Conservation (phyloP, 179 eudicot species). For the Drosera spatulata region DNA sequence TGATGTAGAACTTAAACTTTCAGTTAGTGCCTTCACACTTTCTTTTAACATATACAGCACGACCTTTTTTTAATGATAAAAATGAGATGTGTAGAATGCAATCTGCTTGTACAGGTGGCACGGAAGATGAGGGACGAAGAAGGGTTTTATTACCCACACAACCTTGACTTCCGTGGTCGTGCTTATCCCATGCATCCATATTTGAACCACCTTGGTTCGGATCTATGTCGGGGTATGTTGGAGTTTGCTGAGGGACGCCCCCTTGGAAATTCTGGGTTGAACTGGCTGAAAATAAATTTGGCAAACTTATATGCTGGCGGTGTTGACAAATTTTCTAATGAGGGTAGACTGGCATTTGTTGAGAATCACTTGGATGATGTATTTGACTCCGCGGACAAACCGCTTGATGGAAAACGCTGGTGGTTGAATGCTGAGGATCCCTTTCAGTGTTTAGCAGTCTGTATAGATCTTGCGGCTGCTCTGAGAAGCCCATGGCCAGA, state of each 20-base stretch:
- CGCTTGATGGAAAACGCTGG: constrained; percentile 93
- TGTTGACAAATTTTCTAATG: constrained; percentile 83
- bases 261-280: constrained; percentile 68
- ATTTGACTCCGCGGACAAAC: constrained; percentile 92
- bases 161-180: constrained; percentile 94
- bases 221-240: constrained; percentile 82
- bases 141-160: constrained; percentile 96
- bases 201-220: constrained; percentile 94
- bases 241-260: constrained; percentile 92
- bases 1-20: constrained; percentile 85
- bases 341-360: constrained; percentile 66
- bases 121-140: constrained; percentile 85
- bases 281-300: constrained; percentile 90
- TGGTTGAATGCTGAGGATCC: constrained; percentile 98
- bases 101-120: constrained; percentile 48
- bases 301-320: constrained; percentile 93
- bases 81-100: constrained; percentile 7
- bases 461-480: constrained; percentile 79
- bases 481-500: constrained; percentile 81
- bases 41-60: background rate
- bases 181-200: constrained; percentile 99
- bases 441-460: constrained; percentile 88
- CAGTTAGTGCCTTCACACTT: constrained; percentile 20
- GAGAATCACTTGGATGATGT: constrained; percentile 84
- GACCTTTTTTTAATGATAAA: constrained; percentile 14